These are phyloP conservation scores for Lobosporangium transversale DNA, from an alignment of 192 early-diverging fungal species.

Conservation along the genomic window DNA sequence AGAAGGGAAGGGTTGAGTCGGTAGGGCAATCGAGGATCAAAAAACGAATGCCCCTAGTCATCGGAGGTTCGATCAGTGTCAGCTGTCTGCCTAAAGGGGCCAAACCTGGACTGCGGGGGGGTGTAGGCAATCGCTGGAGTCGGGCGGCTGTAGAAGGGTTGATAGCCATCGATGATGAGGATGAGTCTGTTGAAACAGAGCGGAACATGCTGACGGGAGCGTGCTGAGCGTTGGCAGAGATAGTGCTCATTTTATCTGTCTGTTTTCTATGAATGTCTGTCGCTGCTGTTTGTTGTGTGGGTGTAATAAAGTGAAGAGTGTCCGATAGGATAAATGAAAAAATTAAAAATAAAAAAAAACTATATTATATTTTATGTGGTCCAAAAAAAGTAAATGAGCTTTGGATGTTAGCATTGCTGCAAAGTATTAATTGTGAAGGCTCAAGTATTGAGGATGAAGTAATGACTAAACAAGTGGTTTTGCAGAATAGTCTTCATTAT, in stretches of 20 bases:
- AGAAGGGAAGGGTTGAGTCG: conserved; percentile 47
- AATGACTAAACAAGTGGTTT: too few relatives aligned
- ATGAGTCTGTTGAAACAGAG: conserved; percentile 40
- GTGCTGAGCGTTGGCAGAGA: conserved; percentile 35
- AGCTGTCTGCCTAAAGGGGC: conserved; percentile 69
- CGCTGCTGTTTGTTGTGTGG: neutral
- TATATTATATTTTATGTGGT: neutral
- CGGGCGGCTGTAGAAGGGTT: conserved; percentile 47
- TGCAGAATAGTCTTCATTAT: too few relatives aligned
- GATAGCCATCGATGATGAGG: conserved; percentile 18
- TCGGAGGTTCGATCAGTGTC: conserved; percentile 67
- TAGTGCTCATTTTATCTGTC: conserved; percentile 38
- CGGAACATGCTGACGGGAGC: conserved; percentile 48
- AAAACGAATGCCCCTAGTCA: conserved; percentile 75
- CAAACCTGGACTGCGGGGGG: conserved; percentile 47
- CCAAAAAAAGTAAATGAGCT: neutral
- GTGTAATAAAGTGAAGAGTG: neutral
- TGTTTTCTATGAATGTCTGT: neutral
- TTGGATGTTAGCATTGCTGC: too few relatives aligned
- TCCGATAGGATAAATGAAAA: neutral
- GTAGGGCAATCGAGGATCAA: conserved; percentile 90
- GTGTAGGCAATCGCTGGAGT: conserved; percentile 48
- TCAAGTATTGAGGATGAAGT: too few relatives aligned
- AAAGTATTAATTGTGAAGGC: too few relatives aligned
- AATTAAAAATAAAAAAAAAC: conserved; percentile 5